These are phyloP conservation scores for Trametes sp. DNA, from an alignment of 1,284 basidiomycete genomes.

Conservation along the genomic window DNA sequence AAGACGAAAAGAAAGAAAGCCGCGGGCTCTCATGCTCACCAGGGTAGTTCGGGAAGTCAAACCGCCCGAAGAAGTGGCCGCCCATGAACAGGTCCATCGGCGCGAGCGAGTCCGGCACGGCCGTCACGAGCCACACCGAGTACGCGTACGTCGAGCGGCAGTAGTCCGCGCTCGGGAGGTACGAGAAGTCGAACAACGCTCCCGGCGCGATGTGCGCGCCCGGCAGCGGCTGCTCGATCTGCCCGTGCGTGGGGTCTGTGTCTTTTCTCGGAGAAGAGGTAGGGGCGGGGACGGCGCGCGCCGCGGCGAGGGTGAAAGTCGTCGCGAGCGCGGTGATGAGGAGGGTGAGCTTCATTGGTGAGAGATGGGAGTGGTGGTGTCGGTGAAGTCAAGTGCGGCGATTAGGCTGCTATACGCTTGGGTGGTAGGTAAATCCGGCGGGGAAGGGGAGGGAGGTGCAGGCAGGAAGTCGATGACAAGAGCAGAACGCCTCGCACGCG, in stretches of 20 bases:
- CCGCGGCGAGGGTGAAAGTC: conserved; percentile 20
- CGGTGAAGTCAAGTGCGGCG: conserved; percentile 12
- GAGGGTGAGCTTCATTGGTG: conserved; percentile 31
- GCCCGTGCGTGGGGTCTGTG: conserved; percentile 30
- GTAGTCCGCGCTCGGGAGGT: conserved; percentile 52
- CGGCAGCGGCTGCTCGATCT: conserved; percentile 41
- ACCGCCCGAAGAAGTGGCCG: conserved; percentile 53
- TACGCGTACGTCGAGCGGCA: conserved; percentile 52
- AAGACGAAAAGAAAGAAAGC: too few species aligned
- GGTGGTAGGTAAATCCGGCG: neutral
- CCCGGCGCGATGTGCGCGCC: conserved; percentile 45
- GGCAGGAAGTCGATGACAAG: neutral
- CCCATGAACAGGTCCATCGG: conserved; percentile 42
- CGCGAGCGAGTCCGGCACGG: conserved; percentile 38
- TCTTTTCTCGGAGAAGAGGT: conserved; percentile 10
- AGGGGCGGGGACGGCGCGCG: conserved; percentile 11
- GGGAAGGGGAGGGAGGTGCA: conserved; percentile 3
- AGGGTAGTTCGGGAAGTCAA: conserved; percentile 51
- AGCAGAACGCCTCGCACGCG: neutral
- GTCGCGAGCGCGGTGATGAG: conserved; percentile 21
- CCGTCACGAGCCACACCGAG: conserved; percentile 50
- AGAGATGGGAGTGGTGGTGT: neutral
- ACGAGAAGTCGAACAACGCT: conserved; percentile 46
- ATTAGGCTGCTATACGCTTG: conserved; percentile 16
- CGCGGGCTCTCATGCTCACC: too few species aligned